Base-by-base conservation (phyloP, 1,139 yeast species). In the Torulaspora pretoriensis region DNA sequence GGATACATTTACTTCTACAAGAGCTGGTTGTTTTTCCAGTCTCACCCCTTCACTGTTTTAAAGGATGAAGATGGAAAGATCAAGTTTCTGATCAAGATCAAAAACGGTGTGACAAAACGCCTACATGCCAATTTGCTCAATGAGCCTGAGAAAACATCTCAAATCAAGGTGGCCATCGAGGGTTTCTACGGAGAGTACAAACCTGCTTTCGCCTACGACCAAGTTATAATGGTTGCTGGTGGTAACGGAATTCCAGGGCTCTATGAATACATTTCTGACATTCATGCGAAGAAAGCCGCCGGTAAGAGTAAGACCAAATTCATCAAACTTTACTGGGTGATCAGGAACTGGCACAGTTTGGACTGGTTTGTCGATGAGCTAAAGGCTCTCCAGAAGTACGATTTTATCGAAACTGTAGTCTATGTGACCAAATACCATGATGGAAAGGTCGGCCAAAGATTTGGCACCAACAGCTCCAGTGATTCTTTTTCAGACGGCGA, bases 221-320 rank as follows among this genome's bases (percentile, higher is more conserved):
- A 73, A 40, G 69, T 72, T 7, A 60, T 81, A 17, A 69, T 83
- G 45, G 54, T 82, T 45, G 79, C 82, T 1, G 83, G 88, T 52
- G 89, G 90, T 47, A 80, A 82, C 49, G 95, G 94, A 59, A 74
- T 85, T 51, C 83, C 94, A 10, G 81, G 83, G 44, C 64, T 66
- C 22, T 65, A 57, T 47, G 58, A 64, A 24, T 65, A 68, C 43
- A 68, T 66, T 24, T 35, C 57, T 37, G 60, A 60, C 27, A 50
- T 64, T 13, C 55, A 56, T 3, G 40, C 47, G 30, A 49, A 37
- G 32, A 54, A n/a, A 22, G 34, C 32, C 14, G 42, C 45, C 44
- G 60, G 46, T 48, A 53, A 40, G 44, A 38, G 46, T 25, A 47
- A 40, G 9, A 43, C 46, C 13, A 57, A 57, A 37, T 54, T 56